phyloP scores from a whole-genome alignment of 345 rosid genomes.

The Brassica incana region DNA sequence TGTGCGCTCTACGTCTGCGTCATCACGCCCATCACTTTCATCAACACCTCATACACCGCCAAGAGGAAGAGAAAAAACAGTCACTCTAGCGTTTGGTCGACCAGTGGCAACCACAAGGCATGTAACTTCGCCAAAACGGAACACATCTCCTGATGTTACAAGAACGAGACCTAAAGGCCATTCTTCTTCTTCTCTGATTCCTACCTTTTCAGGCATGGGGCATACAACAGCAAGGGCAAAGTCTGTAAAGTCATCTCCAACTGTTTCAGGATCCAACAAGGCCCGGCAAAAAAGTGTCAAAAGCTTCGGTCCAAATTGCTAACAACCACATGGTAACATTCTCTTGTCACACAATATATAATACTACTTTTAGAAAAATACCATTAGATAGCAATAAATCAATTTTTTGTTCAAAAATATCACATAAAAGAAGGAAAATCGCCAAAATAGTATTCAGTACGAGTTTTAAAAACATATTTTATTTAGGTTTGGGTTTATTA shows the following conservation, averaged over 20 bases:
- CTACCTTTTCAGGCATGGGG: constrained; percentile 10
- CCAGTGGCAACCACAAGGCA: constrained; percentile 29
- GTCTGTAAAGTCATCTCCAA: constrained; percentile 16
- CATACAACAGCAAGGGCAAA: constrained; percentile 5
- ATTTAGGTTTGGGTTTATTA: too few relatives aligned
- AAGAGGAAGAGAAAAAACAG: constrained; percentile 31
- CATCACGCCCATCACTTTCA: constrained; percentile 23
- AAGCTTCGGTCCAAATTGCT: constrained; percentile 36
- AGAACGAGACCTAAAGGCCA: constrained; percentile 28
- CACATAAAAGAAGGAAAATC: background rate
- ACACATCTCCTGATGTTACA: constrained; percentile 24
- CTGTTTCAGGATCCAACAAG: constrained; percentile 11
- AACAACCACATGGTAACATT: constrained; percentile 34
- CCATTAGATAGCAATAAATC: background rate
- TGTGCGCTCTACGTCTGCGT: constrained; percentile 25
- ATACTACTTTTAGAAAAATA: background rate
- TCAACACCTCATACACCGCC: constrained; percentile 35
- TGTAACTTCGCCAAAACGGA: constrained; percentile 24
- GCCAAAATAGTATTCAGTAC: too few relatives aligned
- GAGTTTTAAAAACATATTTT: background rate
- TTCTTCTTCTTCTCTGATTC: constrained; percentile 27
- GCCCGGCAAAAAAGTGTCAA: constrained; percentile 24
- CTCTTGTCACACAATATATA: constrained; percentile 9
- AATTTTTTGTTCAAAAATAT: background rate
- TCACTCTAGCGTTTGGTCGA: constrained; percentile 36